A percentile compares a stretch with the other conserved stretches of the same genome.
Evolutionary conservation across 208 protist species (phyloP).

Genomic region (Herpetomonas muscarum): DNA sequence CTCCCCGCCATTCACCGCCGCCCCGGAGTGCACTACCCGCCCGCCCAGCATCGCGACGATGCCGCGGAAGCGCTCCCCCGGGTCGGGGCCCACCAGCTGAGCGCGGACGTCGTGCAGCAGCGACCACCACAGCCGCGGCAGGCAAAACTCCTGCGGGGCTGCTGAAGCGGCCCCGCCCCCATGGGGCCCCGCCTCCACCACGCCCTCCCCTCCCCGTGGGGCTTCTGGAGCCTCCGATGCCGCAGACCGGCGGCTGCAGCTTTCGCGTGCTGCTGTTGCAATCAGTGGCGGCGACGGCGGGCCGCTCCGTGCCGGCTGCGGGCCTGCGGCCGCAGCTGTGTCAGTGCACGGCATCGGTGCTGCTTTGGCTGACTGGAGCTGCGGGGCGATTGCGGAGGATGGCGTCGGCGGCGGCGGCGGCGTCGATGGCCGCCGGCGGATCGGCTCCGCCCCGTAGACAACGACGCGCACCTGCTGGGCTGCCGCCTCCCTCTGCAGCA

Average conservation of each 20-base stretch:
- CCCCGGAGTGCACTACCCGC: neutral
- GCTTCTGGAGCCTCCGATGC: no score
- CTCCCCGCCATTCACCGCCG: neutral
- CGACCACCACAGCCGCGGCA: constrained; percentile 16
- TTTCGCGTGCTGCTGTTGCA: no score
- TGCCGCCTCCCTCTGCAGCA: constrained; percentile 2
- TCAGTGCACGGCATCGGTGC: no score
- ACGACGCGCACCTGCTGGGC: constrained; percentile 6
- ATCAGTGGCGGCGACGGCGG: no score
- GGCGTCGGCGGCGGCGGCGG: neutral
- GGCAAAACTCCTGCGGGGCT: neutral
- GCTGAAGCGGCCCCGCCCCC: neutral
- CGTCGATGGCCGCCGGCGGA: neutral
- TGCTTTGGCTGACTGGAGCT: neutral
- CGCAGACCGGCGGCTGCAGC: no score
- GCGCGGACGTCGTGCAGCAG: constrained; percentile 12
- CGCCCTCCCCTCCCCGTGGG: no score
- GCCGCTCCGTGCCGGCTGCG: no score
- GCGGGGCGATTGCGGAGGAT: neutral
- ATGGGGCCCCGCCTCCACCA: neutral
- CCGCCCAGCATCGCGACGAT: constrained; percentile 10
- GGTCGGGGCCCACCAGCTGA: neutral
- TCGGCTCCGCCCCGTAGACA: constrained; percentile 14
- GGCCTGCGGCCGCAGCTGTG: no score
- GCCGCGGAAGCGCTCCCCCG: neutral